A percentile compares a stretch with the other conserved stretches of the same genome.
Conservation (phyloP, 768 basidiomycete genomes). For the Russula griseocarnosa region DNA sequence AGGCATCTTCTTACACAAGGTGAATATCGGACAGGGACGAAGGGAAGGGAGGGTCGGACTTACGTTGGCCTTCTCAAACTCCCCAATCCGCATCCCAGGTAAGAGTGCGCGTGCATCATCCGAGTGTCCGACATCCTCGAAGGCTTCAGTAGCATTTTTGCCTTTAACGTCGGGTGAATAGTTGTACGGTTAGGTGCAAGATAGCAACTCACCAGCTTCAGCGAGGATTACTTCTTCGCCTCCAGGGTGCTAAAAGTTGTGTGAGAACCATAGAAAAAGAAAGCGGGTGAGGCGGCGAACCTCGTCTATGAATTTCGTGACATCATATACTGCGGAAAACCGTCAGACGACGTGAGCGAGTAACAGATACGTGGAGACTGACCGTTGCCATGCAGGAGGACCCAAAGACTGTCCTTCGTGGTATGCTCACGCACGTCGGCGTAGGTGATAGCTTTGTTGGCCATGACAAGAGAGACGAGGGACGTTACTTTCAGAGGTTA, state of each 20-base stretch:
- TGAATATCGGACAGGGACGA: not conserved
- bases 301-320: constrained; percentile 93
- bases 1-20: constrained; percentile 11
- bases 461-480: constrained; percentile 27
- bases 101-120: constrained; percentile 97
- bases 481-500: constrained; percentile 15
- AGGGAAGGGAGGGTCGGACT: not conserved
- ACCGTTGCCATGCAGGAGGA: constrained; percentile 88
- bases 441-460: constrained; percentile 55
- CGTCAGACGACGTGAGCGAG: constrained; percentile 21
- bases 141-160: constrained; percentile 95
- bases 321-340: constrained; percentile 73
- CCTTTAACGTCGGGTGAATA: constrained; percentile 44
- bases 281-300: constrained; percentile 37
- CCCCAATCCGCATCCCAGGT: constrained; percentile 85
- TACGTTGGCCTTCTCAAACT: constrained; percentile 50
- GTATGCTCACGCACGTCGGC: constrained; percentile 78
- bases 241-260: constrained; percentile 71
- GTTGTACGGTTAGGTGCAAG: constrained; percentile 4
- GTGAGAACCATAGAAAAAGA: constrained; percentile 2
- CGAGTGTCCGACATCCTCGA: constrained; percentile 99
- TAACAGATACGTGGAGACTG: constrained; percentile 23
- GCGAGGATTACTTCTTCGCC: constrained; percentile 96
- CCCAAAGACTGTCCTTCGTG: constrained; percentile 69
- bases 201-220: constrained; percentile 66